phyloP scores from a whole-genome alignment of 371 early-diverging fungal species.

The Mucor velutinosus region DNA sequence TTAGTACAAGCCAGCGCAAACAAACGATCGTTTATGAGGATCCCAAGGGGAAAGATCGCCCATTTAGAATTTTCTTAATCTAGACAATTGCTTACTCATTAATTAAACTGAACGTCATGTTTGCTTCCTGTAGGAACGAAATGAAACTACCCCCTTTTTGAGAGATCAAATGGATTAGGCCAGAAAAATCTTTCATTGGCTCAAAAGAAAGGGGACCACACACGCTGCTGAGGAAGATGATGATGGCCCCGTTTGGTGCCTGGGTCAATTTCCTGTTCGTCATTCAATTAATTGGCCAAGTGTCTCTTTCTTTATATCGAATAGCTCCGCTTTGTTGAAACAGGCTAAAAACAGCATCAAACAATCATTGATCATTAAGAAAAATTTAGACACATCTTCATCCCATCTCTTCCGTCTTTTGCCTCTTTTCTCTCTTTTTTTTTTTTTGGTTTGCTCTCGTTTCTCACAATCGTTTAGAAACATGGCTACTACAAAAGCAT shows the following conservation, averaged over 20 bases:
- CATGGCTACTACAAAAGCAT: background rate
- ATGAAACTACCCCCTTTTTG: too few species aligned
- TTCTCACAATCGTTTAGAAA: background rate
- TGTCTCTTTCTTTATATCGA: conserved; percentile 1
- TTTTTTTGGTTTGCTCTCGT: background rate
- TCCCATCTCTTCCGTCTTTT: background rate
- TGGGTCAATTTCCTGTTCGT: background rate
- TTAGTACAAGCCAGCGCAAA: too few species aligned
- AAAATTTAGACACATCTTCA: background rate
- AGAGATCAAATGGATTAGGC: too few species aligned
- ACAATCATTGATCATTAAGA: background rate
- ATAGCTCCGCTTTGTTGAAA: background rate
- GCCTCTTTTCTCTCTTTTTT: background rate
- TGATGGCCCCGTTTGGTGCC: background rate
- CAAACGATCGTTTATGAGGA: too few species aligned
- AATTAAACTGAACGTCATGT: background rate
- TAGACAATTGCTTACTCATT: background rate
- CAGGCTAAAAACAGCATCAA: conserved; percentile 4
- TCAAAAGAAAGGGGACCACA: background rate
- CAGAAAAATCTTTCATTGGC: background rate
- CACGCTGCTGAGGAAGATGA: too few species aligned
- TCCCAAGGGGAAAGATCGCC: background rate
- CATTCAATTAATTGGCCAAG: conserved; percentile 3
- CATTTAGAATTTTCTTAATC: background rate
- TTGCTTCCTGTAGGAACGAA: too few species aligned